Percentiles rank a stretch among this genome's conserved stretches.
Conservation (phyloP, 2,329 filamentous ascomycete species). For the Triangularia setosa region DNA sequence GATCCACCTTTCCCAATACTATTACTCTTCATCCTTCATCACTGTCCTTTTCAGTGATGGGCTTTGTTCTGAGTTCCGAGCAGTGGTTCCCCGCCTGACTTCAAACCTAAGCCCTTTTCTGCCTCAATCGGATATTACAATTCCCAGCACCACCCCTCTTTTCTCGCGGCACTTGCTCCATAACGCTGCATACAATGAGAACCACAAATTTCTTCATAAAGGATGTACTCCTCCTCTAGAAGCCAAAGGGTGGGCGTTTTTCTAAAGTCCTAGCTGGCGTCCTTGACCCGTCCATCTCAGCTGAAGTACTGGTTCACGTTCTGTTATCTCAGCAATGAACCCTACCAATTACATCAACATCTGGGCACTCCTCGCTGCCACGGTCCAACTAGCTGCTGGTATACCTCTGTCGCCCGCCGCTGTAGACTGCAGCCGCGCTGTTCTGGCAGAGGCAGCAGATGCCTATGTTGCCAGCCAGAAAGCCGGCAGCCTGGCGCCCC, state of each 20-base stretch:
- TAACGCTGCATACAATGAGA: neutral
- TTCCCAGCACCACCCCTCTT: neutral
- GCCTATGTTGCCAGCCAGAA: slow-evolving; percentile 24
- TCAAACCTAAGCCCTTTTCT: neutral
- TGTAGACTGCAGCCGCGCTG: slow-evolving; percentile 14
- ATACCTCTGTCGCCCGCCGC: neutral
- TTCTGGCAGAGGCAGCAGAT: slow-evolving; percentile 22
- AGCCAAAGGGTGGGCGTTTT: neutral
- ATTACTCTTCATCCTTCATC: too few relatives aligned
- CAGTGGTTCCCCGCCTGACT: neutral
- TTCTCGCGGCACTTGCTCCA: slow-evolving; percentile 14
- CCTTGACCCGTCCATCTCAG: neutral
- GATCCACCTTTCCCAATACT: too few relatives aligned
- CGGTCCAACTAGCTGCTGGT: neutral
- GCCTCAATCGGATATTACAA: slow-evolving; percentile 15
- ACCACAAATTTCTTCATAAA: neutral
- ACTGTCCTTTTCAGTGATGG: neutral
- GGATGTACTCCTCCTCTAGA: too few relatives aligned
- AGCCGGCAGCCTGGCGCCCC: slow-evolving; percentile 15
- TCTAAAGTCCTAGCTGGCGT: neutral
- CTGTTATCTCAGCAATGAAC: neutral
- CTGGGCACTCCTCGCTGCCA: slow-evolving; percentile 4
- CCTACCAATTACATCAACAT: neutral
- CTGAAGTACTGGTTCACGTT: neutral
- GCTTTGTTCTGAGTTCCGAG: neutral